A percentile compares a stretch with the other conserved stretches of the same genome.
These are phyloP conservation scores for Lablab purpureus DNA, from an alignment of 306 rosid species.

Conservation along the genomic window DNA sequence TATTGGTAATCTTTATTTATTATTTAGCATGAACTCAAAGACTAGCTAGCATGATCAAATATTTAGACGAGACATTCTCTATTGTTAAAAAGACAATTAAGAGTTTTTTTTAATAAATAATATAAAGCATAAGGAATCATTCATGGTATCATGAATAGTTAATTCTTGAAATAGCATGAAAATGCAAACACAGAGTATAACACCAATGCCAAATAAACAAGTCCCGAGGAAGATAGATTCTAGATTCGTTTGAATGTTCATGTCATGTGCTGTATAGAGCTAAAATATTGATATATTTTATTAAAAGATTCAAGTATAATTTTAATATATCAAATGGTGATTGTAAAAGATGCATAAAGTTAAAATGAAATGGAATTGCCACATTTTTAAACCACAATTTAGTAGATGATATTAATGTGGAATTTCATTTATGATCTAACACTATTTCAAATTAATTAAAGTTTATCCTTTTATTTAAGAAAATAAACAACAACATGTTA, in stretches of 20 bases:
- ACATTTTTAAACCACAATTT: neutral
- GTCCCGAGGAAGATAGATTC: constrained; percentile 26
- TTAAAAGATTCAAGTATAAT: neutral
- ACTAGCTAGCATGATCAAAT: too few relatives aligned
- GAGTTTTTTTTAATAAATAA: too few relatives aligned
- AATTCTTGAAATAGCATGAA: neutral
- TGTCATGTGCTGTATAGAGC: constrained; percentile 21
- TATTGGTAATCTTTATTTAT: too few relatives aligned
- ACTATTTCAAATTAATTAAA: too few relatives aligned
- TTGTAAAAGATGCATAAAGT: neutral
- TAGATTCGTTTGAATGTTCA: neutral
- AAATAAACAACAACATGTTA: too few relatives aligned
- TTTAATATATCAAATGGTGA: neutral
- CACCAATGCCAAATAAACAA: neutral
- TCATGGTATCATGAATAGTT: neutral
- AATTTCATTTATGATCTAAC: neutral
- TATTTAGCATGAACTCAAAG: too few relatives aligned
- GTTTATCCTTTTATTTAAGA: too few relatives aligned
- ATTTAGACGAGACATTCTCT: too few relatives aligned
- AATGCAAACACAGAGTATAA: neutral
- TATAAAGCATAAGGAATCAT: neutral
- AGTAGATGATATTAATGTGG: neutral
- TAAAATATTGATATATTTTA: neutral
- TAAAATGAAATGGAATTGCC: neutral
- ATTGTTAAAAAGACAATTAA: too few relatives aligned